Evolutionary conservation across 73 alveolate species (phyloP).

Genomic region (Paramecium sexaurelia): DNA sequence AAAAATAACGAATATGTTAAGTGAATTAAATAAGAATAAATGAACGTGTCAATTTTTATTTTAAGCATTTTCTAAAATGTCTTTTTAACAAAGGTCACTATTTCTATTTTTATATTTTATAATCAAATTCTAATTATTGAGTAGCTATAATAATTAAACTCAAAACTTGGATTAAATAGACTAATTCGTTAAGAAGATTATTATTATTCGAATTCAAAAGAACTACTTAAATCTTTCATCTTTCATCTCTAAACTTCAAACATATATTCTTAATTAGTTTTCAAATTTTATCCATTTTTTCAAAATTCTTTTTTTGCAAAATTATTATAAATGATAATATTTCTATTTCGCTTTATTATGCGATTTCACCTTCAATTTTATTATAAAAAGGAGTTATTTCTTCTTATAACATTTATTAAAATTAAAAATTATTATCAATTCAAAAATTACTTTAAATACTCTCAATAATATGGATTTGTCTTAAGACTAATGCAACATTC

Average conservation of each 20-base stretch:
- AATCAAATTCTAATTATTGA: background rate
- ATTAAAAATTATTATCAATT: background rate
- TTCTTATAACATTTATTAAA: background rate
- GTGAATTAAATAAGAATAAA: background rate
- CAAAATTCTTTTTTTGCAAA: too few relatives aligned
- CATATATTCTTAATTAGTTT: too few relatives aligned
- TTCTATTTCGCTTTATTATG: too few relatives aligned
- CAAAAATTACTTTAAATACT: conserved; percentile 46
- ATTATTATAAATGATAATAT: too few relatives aligned
- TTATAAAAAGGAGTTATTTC: background rate
- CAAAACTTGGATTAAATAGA: too few relatives aligned
- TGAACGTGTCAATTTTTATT: background rate
- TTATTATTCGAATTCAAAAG: too few relatives aligned
- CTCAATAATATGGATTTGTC: conserved; percentile 21
- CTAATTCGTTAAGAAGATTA: too few relatives aligned
- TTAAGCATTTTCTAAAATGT: background rate
- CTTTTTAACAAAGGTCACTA: conserved; percentile 26
- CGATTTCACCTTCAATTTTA: too few relatives aligned
- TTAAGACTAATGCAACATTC: conserved; percentile 29
- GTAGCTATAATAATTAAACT: too few relatives aligned
- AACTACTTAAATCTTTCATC: too few relatives aligned
- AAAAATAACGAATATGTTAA: background rate
- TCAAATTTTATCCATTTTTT: too few relatives aligned
- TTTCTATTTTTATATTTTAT: background rate
- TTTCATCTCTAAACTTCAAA: too few relatives aligned